Evolutionary conservation across 2,329 filamentous ascomycete genomes (phyloP), one percentile per base, ranked within the genome.

Genomic region (Akanthomyces muscarius): DNA sequence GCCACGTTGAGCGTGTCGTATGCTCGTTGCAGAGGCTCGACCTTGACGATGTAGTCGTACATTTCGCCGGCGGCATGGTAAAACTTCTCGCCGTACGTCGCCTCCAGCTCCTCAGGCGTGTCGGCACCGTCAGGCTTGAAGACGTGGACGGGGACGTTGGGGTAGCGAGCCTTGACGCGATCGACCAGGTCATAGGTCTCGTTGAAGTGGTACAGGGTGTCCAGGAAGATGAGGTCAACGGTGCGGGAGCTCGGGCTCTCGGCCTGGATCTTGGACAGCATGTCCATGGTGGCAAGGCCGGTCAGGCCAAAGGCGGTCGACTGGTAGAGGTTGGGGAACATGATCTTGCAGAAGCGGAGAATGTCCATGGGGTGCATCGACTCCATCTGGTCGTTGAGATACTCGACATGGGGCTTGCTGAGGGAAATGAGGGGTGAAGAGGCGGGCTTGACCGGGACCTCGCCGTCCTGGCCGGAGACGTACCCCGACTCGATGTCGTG

Each of bases 21-120:
- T 7, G 95, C 92, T 65, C 95, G 88, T 78, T 97, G 89, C 62
- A 93, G 91, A 18, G 95, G 95, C 81, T 99, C 95, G 55, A 99
- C 95, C 82, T 99, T 99, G 79, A 93, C 95, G 66, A 95, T 83
- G 83, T 91, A 98, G 83, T 99, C 95, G 78, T 99, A 99, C 71
- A 94, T 85, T 72, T 97, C 91, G 56, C 92, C 85, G 67, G 95
- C 89, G 38, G 81, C 85, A 74, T 97, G 90, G 88, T 93, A 99
- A 54, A 98, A 80, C 68, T 86, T 86, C 73, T 88, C 82, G 71
- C 95, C 95, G 73, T 97, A 92, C 71, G 86, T 88, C 65, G 84
- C 80, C 74, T 92, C 89, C 72, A 99, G 97, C 67, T 96, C 89
- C 58, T 85, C 84, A 21, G 85, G 83, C 0, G 84, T 92, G 62